Evolutionary conservation across 116 monocot genomes (phyloP).

Genomic region (Trichopus zeylanicus): DNA sequence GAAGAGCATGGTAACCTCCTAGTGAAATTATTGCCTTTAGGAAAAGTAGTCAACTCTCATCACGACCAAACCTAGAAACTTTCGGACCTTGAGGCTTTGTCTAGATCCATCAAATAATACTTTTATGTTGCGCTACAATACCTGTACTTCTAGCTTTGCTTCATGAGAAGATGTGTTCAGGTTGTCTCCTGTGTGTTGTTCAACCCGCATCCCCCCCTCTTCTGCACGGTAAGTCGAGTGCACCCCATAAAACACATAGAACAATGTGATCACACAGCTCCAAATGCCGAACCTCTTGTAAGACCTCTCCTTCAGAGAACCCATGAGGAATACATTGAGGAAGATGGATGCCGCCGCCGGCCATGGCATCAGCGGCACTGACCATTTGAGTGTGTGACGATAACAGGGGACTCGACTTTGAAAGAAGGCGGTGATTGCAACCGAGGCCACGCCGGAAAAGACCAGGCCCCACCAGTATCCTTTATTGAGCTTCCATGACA

Average conservation of each 20-base stretch:
- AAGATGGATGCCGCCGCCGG: constrained; percentile 59
- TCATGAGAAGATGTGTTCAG: background rate
- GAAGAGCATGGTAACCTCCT: no score
- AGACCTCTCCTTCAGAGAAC: constrained; percentile 24
- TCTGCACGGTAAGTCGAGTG: constrained; percentile 61
- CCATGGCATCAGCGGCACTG: constrained; percentile 70
- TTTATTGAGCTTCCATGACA: constrained; percentile 43
- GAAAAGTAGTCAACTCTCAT: no score
- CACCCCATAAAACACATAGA: constrained; percentile 62
- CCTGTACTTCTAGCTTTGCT: background rate
- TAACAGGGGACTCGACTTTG: constrained; percentile 14
- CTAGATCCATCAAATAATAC: no score
- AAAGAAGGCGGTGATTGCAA: constrained; percentile 26
- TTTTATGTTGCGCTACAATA: no score
- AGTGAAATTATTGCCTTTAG: no score
- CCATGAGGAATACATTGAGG: constrained; percentile 61
- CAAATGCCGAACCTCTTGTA: constrained; percentile 58
- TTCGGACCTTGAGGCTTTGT: no score
- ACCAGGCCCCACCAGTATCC: constrained; percentile 23
- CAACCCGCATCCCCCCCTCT: constrained; percentile 19
- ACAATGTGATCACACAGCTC: constrained; percentile 34
- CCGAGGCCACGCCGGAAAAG: constrained; percentile 17
- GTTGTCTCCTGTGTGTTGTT: background rate
- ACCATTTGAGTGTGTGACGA: constrained; percentile 29
- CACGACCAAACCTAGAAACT: no score